Evolutionary conservation across 345 rosid species (phyloP), one percentile per base, ranked within the genome.

Genomic region (Eucalyptus tenuipes): DNA sequence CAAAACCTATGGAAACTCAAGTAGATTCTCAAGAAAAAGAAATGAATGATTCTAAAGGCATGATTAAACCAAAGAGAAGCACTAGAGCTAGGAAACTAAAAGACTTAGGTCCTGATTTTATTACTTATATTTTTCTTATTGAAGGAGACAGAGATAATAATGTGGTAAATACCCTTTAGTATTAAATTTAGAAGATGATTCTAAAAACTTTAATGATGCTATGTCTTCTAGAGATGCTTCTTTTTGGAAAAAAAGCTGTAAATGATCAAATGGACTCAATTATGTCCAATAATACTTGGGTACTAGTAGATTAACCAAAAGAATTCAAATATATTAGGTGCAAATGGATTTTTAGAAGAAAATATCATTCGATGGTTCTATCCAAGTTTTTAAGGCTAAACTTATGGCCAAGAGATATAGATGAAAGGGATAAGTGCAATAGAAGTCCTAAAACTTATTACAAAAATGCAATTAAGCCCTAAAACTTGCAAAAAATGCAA

Each of bases 351-450:
- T 50, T 50, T 50, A 3, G 3, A 50, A 50, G 55, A 50, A 50
- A 50, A 1, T 17, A 50, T n/a, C 33, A 15, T n/a, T 66, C 10
- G 4, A 66, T 8, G 1, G 1, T n/a, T 66, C 3, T n/a, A n/a
- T n/a, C 40, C 3, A 66, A 66, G 75, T 9, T n/a, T 64, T 66
- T 31, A n/a, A 66, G 18, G 18, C 17, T 66, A n/a, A 1, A 4
- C 17, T n/a, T n/a, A 20, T 66, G 10, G 18, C 17, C 11, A 66
- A 66, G 20, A 15, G 20, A 33, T 31, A 15, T 66, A 66, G 5
- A n/a, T n/a, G n/a, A n/a, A n/a, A n/a, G n/a, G n/a, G n/a, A n/a
- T n/a, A n/a, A n/a, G n/a, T n/a, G n/a, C n/a, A n/a, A n/a, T n/a
- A n/a, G n/a, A n/a, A n/a, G n/a, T n/a, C n/a, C n/a, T n/a, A n/a